phyloP scores from a whole-genome alignment of 371 early-diverging fungal species.

The Amoeboaphelidium protococcarum region DNA sequence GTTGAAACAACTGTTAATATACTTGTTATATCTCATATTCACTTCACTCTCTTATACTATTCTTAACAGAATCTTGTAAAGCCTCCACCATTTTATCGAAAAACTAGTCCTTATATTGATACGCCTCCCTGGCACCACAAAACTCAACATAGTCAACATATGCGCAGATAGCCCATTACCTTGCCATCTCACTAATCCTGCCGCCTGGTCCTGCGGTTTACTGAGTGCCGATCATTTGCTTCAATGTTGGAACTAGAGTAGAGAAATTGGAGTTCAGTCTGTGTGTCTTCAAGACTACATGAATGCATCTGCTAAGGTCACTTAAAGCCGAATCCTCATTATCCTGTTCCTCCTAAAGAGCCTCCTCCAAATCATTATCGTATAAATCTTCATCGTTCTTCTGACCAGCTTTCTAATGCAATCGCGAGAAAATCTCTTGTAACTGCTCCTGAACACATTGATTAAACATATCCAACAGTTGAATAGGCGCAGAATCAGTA shows the following conservation, averaged over 20 bases:
- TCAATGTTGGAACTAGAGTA: constrained; percentile 48
- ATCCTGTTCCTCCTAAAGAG: neutral
- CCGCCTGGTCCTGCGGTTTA: too few species aligned
- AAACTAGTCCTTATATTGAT: constrained; percentile 69
- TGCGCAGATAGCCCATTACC: neutral
- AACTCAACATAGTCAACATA: constrained; percentile 14
- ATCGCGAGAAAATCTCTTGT: neutral
- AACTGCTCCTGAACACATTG: constrained; percentile 29
- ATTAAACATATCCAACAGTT: constrained; percentile 58
- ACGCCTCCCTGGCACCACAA: constrained; percentile 32
- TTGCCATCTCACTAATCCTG: constrained; percentile 7
- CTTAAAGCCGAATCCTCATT: neutral
- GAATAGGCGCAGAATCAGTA: constrained; percentile 21
- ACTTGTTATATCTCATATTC: too few species aligned
- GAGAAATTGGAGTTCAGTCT: too few species aligned
- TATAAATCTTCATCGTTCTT: neutral
- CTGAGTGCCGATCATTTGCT: constrained; percentile 39
- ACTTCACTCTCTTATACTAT: too few species aligned
- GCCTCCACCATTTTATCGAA: constrained; percentile 72
- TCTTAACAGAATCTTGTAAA: too few species aligned
- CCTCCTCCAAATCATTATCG: neutral
- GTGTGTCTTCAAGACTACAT: constrained; percentile 38
- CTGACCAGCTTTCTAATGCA: neutral
- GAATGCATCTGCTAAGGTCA: constrained; percentile 34
- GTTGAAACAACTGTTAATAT: too few species aligned